Evolutionary conservation across 805 yeast species (phyloP).

Genomic region (Nakazawaea wickerhamii): DNA sequence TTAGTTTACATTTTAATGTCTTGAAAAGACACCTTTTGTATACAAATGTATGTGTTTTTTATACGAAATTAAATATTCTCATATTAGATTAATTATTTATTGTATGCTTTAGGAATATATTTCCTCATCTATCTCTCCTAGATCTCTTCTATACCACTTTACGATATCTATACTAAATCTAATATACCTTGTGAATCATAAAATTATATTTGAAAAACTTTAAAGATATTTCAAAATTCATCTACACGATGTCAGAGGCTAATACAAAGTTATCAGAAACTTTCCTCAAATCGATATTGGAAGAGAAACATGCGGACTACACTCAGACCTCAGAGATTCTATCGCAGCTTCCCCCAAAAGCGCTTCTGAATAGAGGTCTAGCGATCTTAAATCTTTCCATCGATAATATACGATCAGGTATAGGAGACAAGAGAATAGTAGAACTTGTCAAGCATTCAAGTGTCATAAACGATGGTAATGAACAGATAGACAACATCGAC

Average conservation of each 20-base stretch:
- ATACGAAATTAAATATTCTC: no score
- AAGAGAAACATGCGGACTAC: conserved; percentile 50
- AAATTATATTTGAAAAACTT: no score
- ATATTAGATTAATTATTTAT: no score
- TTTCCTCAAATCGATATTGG: conserved; percentile 35
- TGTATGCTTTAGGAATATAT: no score
- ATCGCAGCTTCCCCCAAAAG: conserved; percentile 50
- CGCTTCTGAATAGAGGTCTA: conserved; percentile 63
- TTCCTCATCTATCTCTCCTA: no score
- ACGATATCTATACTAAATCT: no score
- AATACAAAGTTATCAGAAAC: conserved; percentile 26
- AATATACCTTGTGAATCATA: no score
- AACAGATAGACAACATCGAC: conserved; percentile 40
- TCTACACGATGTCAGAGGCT: conserved; percentile 4
- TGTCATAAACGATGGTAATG: conserved; percentile 26
- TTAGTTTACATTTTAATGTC: no score
- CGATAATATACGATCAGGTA: conserved; percentile 63
- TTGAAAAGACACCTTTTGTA: no score
- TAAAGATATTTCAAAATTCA: no score
- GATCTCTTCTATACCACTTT: no score
- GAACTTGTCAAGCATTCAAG: conserved; percentile 58
- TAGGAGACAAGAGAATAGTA: conserved; percentile 68
- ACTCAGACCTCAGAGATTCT: conserved; percentile 40
- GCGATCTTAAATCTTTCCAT: conserved; percentile 66
- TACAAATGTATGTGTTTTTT: no score